Conservation (phyloP, 768 basidiomycete species). For the Xerocomellus amylosporus region DNA sequence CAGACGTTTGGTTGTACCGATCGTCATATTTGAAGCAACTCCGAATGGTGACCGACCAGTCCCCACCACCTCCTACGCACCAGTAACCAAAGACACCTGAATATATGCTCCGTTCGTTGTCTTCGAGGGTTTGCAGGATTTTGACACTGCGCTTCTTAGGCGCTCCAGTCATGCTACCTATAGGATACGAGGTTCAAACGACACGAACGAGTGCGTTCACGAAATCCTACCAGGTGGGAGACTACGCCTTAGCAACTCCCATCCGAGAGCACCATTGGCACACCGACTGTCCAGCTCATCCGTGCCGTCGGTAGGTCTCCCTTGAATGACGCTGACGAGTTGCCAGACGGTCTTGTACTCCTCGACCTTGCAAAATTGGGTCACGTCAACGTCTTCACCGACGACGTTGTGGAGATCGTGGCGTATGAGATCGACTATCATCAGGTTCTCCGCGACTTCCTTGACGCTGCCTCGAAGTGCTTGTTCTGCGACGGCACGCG, state of each 20-base stretch:
- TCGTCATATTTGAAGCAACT: slow-evolving; percentile 80
- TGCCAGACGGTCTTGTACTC: slow-evolving; percentile 95
- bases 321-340: slow-evolving; percentile 91
- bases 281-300: slow-evolving; percentile 36
- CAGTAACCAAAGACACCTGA: slow-evolving; percentile 94
- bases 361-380: slow-evolving; percentile 83
- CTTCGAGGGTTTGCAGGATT: slow-evolving; percentile 79
- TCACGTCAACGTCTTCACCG: slow-evolving; percentile 77
- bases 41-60: slow-evolving; percentile 93
- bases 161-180: slow-evolving; percentile 97
- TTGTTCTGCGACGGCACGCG: slow-evolving; percentile 63
- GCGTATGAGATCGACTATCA: slow-evolving; percentile 96
- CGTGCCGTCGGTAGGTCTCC: slow-evolving; percentile 42
- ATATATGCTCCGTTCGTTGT: slow-evolving; percentile 70
- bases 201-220: background rate
- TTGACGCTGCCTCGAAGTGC: slow-evolving; percentile 66
- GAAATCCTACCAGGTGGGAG: slow-evolving; percentile 74
- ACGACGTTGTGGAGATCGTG: slow-evolving; percentile 87
- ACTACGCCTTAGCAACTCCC: slow-evolving; percentile 74
- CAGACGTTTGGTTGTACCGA: slow-evolving; percentile 12
- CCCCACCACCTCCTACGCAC: slow-evolving; percentile 82
- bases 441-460: slow-evolving; percentile 94
- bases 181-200: background rate
- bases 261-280: slow-evolving; percentile 53
- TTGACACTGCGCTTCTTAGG: slow-evolving; percentile 94